phyloP scores from a whole-genome alignment of 805 yeast species.

The Saturnispora silvae region DNA sequence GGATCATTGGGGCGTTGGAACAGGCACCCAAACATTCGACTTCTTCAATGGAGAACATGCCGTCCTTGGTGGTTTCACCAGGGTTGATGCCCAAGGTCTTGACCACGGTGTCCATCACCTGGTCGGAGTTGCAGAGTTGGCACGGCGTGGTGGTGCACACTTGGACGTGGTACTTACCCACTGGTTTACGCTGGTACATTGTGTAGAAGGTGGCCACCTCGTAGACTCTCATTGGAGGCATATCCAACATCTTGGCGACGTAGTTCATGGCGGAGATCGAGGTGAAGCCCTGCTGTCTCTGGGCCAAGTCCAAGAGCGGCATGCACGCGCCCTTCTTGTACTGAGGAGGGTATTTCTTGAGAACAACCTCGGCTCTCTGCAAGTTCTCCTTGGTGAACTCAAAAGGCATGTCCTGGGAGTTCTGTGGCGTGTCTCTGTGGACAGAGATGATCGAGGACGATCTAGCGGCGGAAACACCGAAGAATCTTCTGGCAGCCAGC shows the following conservation, averaged over 20 bases:
- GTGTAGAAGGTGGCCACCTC: conserved; percentile 90
- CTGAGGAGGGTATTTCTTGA: conserved; percentile 75
- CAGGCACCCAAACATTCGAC: conserved; percentile 91
- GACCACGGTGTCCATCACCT: conserved; percentile 61
- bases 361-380: conserved; percentile 58
- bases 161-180: conserved; percentile 77
- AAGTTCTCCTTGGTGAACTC: conserved; percentile 59
- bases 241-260: conserved; percentile 71
- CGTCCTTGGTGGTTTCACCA: conserved; percentile 70
- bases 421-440: conserved; percentile 62
- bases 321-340: conserved; percentile 81
- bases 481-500: not conserved
- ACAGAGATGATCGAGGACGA: conserved; percentile 34
- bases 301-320: conserved; percentile 82
- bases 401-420: conserved; percentile 60
- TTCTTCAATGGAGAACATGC: conserved; percentile 70
- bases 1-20: conserved; percentile 85
- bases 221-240: conserved; percentile 92
- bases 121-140: conserved; percentile 74
- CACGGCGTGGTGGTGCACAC: conserved; percentile 89
- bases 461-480: conserved; percentile 11
- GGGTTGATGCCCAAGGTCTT: conserved; percentile 53
- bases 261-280: conserved; percentile 84
- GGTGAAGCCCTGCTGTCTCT: conserved; percentile 78
- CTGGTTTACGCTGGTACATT: conserved; percentile 78